Percentiles rank a stretch among this genome's conserved stretches.
Evolutionary conservation across 768 basidiomycete species (phyloP).

Genomic region (Symmetrospora coprosmae): DNA sequence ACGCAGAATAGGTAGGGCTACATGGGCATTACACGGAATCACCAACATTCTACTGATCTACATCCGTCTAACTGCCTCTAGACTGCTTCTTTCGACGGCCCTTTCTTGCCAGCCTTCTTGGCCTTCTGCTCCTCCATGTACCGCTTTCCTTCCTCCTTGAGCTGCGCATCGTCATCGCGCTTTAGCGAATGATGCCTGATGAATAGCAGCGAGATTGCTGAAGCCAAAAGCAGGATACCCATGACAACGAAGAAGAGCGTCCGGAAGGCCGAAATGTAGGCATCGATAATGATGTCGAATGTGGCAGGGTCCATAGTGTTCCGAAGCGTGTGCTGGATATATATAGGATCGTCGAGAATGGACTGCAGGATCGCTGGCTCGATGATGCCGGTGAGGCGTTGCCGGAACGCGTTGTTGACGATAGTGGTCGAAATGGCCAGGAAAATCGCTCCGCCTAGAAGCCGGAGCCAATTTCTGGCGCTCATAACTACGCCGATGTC

Average conservation of each 20-base stretch:
- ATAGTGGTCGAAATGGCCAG: constrained; percentile 5
- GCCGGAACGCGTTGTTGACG: constrained; percentile 5
- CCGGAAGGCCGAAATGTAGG: background rate
- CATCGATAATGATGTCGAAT: background rate
- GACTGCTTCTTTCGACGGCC: background rate
- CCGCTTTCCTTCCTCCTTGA: constrained; percentile 8
- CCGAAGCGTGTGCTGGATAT: background rate
- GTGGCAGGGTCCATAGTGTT: background rate
- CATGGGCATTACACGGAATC: too few relatives aligned
- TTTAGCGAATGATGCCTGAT: constrained; percentile 3
- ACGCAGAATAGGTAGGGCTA: too few relatives aligned
- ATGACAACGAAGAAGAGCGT: constrained; percentile 2
- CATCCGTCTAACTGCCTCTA: too few relatives aligned
- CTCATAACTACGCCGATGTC: constrained; percentile 3
- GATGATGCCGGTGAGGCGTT: background rate
- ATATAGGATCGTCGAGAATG: constrained; percentile 4
- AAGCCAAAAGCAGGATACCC: constrained; percentile 1
- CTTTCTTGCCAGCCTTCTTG: background rate
- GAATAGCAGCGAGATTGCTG: background rate
- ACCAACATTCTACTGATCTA: too few relatives aligned
- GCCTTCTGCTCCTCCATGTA: background rate
- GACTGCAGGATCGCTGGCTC: background rate
- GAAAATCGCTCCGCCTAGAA: constrained; percentile 7
- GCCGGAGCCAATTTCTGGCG: constrained; percentile 1
- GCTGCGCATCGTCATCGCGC: constrained; percentile 1